These are phyloP conservation scores for Coemansia sp. DNA, from an alignment of 192 early-diverging fungal species.

Conservation along the genomic window DNA sequence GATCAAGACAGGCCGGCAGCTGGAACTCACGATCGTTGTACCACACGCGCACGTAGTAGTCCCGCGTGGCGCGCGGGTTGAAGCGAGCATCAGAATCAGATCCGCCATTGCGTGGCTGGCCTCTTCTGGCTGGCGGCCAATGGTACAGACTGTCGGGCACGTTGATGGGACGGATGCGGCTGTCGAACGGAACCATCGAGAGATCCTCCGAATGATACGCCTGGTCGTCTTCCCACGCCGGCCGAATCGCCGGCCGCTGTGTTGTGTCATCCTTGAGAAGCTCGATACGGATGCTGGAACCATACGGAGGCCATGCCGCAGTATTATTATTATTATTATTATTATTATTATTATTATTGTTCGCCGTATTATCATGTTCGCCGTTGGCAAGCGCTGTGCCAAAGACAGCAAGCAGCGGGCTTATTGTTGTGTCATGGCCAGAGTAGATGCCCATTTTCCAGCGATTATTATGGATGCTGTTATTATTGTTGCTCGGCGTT, in stretches of 20 bases:
- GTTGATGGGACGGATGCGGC: conserved; percentile 31
- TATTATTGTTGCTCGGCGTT: neutral
- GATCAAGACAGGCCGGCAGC: conserved; percentile 50
- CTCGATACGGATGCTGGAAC: conserved; percentile 45
- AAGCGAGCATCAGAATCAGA: neutral
- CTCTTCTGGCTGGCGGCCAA: conserved; percentile 15
- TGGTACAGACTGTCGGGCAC: conserved; percentile 43
- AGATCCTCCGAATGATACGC: conserved; percentile 20
- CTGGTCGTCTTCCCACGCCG: conserved; percentile 41
- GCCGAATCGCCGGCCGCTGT: conserved; percentile 23
- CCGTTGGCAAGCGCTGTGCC: conserved; percentile 13
- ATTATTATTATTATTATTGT: neutral
- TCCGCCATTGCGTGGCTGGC: neutral
- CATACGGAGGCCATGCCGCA: conserved; percentile 44
- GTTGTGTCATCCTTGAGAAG: conserved; percentile 41
- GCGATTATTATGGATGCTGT: neutral
- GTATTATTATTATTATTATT: neutral
- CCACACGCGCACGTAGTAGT: conserved; percentile 56
- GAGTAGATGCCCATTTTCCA: conserved; percentile 49
- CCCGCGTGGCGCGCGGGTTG: conserved; percentile 34
- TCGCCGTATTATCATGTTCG: neutral
- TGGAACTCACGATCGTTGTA: conserved; percentile 40
- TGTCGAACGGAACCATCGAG: conserved; percentile 21
- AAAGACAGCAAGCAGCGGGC: conserved; percentile 41
- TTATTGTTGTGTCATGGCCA: conserved; percentile 53